A percentile compares a stretch with the other conserved stretches of the same genome.
phyloP scores from a whole-genome alignment of 257 asterid species.

The Scutellaria minor region DNA sequence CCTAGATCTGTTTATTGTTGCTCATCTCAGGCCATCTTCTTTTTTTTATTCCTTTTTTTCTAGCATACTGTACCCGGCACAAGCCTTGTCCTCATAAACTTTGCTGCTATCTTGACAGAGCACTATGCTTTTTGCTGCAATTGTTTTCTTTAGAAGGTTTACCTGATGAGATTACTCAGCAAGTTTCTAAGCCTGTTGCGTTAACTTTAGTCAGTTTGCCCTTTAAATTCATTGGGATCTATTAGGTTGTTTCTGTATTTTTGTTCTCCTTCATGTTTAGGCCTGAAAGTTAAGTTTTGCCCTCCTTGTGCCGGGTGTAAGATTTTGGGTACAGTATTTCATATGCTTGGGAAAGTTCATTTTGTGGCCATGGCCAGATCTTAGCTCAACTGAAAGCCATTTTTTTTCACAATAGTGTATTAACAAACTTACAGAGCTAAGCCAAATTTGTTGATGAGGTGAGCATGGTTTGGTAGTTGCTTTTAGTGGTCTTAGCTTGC shows the following conservation, averaged over 20 bases:
- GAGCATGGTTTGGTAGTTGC: background rate
- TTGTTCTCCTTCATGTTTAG: background rate
- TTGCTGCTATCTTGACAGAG: conserved; percentile 1
- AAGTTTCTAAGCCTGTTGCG: background rate
- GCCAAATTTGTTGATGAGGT: conserved; percentile 2
- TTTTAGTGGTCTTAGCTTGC: background rate
- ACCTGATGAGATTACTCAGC: background rate
- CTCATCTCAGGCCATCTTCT: background rate
- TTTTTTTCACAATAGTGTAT: no score
- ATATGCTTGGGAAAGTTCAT: background rate
- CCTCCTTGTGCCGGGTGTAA: no score
- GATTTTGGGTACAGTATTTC: background rate
- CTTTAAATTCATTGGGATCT: background rate
- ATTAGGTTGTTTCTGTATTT: background rate
- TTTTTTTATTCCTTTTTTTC: no score
- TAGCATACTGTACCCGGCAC: no score
- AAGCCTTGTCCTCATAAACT: no score
- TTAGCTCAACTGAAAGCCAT: no score
- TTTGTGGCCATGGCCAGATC: no score
- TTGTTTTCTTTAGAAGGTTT: background rate
- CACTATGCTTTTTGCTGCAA: background rate
- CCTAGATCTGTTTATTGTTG: background rate
- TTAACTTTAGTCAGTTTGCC: background rate
- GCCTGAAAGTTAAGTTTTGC: background rate
- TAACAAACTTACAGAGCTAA: background rate